Percentiles rank a stretch among this genome's conserved stretches.
Conservation (phyloP, 164 flowering plant genomes). For the Amborella trichopoda region DNA sequence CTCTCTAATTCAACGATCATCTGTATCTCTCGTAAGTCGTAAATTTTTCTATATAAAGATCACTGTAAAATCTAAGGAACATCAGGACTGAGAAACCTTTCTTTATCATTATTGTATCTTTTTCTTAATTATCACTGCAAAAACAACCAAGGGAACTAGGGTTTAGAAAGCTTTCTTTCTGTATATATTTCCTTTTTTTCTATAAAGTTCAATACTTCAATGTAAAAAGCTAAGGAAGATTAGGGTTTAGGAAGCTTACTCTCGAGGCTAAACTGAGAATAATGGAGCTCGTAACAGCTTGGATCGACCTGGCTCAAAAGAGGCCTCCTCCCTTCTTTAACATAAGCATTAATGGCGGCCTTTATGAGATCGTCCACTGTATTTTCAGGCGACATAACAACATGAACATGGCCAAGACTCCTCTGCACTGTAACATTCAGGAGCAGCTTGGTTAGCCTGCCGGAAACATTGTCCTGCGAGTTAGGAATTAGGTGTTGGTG, state of each 20-base stretch:
- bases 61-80: no score
- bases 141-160: no score
- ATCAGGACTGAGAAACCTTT: no score
- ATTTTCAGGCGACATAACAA: constrained; percentile 44
- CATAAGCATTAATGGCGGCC: constrained; percentile 31
- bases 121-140: no score
- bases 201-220: no score
- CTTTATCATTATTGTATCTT: no score
- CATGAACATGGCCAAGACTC: constrained; percentile 53
- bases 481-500: constrained; percentile 2
- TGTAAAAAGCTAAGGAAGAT: background rate
- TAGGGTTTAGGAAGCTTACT: constrained; percentile 21
- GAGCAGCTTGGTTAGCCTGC: constrained; percentile 35
- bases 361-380: constrained; percentile 39
- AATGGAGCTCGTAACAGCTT: constrained; percentile 44
- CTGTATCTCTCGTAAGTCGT: no score
- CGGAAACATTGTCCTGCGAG: constrained; percentile 6
- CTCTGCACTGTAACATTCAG: constrained; percentile 53
- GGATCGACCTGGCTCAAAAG: constrained; percentile 29
- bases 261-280: constrained; percentile 52
- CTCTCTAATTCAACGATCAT: no score
- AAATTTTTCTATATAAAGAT: no score
- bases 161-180: no score
- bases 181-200: no score
- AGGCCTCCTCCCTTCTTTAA: constrained; percentile 56